A percentile compares a stretch with the other conserved stretches of the same genome.
Conservation (phyloP, 768 basidiomycete genomes). For the Termitomyces sp. region DNA sequence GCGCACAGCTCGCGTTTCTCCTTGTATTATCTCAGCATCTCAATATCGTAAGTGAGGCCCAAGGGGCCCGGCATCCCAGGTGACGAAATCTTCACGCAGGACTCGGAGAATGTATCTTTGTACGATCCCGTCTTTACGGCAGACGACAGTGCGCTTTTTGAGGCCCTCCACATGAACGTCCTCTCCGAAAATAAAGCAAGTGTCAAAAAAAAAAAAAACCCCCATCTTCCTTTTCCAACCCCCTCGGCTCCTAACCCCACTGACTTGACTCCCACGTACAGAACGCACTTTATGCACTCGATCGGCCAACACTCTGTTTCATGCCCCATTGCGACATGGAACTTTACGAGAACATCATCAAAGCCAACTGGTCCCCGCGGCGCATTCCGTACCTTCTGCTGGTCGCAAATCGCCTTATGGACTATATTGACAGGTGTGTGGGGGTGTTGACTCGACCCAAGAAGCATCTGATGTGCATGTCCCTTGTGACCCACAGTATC, state of each 20-base stretch:
- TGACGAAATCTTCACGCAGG: conserved; percentile 33
- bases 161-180: conserved; percentile 32
- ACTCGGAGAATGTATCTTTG: conserved; percentile 39
- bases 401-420: conserved; percentile 59
- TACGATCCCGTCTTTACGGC: conserved; percentile 76
- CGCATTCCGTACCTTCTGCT: conserved; percentile 46
- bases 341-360: conserved; percentile 62
- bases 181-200: conserved; percentile 46
- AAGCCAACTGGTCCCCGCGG: conserved; percentile 51
- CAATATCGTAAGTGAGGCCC: conserved; percentile 45
- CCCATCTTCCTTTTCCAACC: conserved; percentile 2
- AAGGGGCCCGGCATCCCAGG: not conserved
- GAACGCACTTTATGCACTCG: conserved; percentile 28
- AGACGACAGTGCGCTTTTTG: conserved; percentile 50
- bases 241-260: not conserved
- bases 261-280: conserved; percentile 8
- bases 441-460: not conserved
- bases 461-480: too few species aligned
- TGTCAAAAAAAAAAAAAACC: conserved; percentile 15
- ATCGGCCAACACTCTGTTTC: conserved; percentile 55
- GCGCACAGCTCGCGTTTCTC: conserved; percentile 67
- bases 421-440: conserved; percentile 63
- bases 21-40: conserved; percentile 45
- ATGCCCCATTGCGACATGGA: conserved; percentile 79
- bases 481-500: conserved; percentile 30